A percentile compares a stretch with the other conserved stretches of the same genome.
phyloP scores from a whole-genome alignment of 148 eudicot genomes.

The Limonium bicolor region DNA sequence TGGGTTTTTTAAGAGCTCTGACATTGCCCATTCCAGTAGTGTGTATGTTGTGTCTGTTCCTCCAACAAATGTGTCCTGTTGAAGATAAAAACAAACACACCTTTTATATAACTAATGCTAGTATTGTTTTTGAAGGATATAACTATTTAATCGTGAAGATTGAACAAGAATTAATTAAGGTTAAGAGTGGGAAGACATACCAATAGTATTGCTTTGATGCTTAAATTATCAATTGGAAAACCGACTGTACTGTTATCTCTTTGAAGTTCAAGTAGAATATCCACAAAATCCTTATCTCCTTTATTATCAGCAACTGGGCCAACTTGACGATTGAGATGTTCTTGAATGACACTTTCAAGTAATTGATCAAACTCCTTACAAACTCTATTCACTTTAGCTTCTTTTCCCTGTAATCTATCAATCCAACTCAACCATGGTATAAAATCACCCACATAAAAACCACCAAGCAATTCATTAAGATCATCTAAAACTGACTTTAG shows the following conservation, averaged over 20 bases:
- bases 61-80: conserved; percentile 6
- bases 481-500: not conserved
- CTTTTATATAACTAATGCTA: not conserved
- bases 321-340: not conserved
- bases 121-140: not conserved
- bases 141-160: not conserved
- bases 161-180: too few relatives aligned
- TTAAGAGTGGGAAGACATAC: not conserved
- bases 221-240: not conserved
- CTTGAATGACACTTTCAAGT: not conserved
- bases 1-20: conserved; percentile 13
- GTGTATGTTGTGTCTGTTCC: conserved; percentile 8
- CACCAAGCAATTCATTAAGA: not conserved
- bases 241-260: not conserved
- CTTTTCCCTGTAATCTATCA: too few relatives aligned
- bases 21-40: conserved; percentile 8
- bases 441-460: not conserved
- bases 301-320: not conserved
- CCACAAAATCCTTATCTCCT: conserved; percentile 1
- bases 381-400: not conserved
- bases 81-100: not conserved
- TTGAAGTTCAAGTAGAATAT: conserved; percentile 7
- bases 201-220: conserved; percentile 9
- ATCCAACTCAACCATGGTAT: not conserved
- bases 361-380: not conserved